Base-by-base conservation (phyloP, 2,329 filamentous ascomycete genomes). In the Ceratocystis papillata region DNA sequence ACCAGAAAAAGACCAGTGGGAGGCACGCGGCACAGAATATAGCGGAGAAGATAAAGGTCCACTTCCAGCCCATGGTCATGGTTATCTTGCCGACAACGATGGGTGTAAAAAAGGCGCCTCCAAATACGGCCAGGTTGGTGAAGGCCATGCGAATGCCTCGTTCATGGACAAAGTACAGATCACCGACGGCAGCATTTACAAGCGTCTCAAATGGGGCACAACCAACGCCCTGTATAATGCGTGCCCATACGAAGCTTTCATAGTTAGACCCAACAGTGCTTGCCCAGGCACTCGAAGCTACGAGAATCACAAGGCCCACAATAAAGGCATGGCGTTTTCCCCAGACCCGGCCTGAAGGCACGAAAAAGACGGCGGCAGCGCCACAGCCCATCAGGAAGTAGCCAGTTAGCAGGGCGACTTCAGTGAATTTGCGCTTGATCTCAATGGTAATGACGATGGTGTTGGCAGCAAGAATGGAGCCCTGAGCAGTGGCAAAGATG, bases 41-140 rank as follows among this genome's bases (percentile, higher is more conserved):
- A 67, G 90, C 84, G 15, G 96, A 84, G 53, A 96, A 82, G 74
- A 92, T 90, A 73, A 96, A 96, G 0, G 86, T 87, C 91, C 90
- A 96, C 73, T 83, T 77, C 87, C 90, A 96, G n/a, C 86, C 85
- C 62, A 96, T 79, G 0, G 79, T 79, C 61, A 83, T 77, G 2
- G 90, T 90, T 71, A 96, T 92, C 75, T 90, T 91, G 45, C 92
- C 92, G 1, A 92, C 91, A 28, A 96, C 77, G n/a, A 96, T 90
- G 0, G 93, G 93, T 0, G 93, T 96, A 71, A 83, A 79, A 71
- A 84, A 83, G 65, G 79, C 77, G 57, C 81, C 80, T 68, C 80
- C 76, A 76, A 87, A 80, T 70, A 86, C 75, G 67, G 82, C 75
- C 72, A 86, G 70, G 74, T 85, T 81, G 65, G 83, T 79, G 65